phyloP scores from a whole-genome alignment of 352 stramenopile species.

The Phytopythium boreale region DNA sequence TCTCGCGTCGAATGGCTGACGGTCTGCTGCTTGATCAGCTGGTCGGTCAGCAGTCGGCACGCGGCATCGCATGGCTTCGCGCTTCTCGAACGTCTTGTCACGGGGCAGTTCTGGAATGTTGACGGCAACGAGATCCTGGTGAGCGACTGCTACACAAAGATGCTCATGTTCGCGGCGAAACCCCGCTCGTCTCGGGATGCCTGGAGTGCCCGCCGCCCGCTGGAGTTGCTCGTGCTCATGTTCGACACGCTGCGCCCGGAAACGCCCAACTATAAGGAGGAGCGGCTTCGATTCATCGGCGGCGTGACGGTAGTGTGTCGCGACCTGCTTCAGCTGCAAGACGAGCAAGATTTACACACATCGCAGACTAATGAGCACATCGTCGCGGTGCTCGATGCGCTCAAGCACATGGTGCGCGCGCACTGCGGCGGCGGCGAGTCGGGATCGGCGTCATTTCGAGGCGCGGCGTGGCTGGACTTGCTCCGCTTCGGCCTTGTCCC shows the following conservation, averaged over 20 bases:
- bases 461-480: conserved; percentile 56
- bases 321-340: conserved; percentile 32
- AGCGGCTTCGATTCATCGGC: conserved; percentile 50
- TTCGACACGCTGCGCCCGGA: conserved; percentile 38
- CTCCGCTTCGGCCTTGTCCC: conserved; percentile 52
- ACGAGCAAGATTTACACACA: conserved; percentile 19
- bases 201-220: conserved; percentile 30
- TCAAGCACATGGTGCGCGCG: conserved; percentile 53
- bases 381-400: conserved; percentile 37
- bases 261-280: conserved; percentile 32
- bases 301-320: conserved; percentile 54
- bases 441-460: conserved; percentile 24
- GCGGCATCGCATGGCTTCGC: conserved; percentile 56
- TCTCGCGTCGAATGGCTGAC: conserved; percentile 57
- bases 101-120: conserved; percentile 46
- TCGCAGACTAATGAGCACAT: conserved; percentile 33
- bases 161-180: conserved; percentile 60
- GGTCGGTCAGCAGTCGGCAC: conserved; percentile 36
- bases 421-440: conserved; percentile 21
- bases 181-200: conserved; percentile 18
- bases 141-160: conserved; percentile 62
- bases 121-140: conserved; percentile 50
- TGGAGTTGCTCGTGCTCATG: conserved; percentile 57
- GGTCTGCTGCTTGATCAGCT: conserved; percentile 60
- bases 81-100: conserved; percentile 61